Base-by-base conservation (phyloP, 805 yeast species). In the Cyberlindnera subsufficiens region DNA sequence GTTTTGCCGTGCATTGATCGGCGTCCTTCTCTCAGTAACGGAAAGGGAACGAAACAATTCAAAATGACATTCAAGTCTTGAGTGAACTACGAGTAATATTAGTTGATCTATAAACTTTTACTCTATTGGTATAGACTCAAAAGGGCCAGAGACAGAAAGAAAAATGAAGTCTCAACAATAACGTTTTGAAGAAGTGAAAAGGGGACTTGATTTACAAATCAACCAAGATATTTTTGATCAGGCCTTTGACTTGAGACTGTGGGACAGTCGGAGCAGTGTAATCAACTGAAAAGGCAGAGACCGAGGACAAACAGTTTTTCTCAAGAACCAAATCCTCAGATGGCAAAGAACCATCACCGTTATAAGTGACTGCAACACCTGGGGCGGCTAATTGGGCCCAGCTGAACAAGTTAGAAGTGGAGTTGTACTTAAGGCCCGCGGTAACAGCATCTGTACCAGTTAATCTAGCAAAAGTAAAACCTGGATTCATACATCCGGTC, bases 251-350 rank as follows among this genome's bases (percentile, higher is more conserved):
- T 42, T 49, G 34, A 25, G 44, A 35, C 33, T 44, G 46, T 42
- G 44, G 49, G 18, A 39, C 35, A 4, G 35, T 25, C 32, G 53
- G 50, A 19, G 61, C 60, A 37, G 58, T 52, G 50, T 57, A 57
- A 54, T 75, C 82, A 50, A 73, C 60, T 27, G 72, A 62, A 61
- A 74, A 75, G n/a, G 67, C 64, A 37, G 75, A 61, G 45, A 75
- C 64, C 5, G 78, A 53, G 18, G 73, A 46, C 46, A 64, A 57
- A 63, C 82, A 77, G 32, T 50, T 54, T 31, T 54, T 40, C 33
- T 31, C 39, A 20, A 67, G 41, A 33, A 65, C 64, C 7, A 17
- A 15, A 42, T 56, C 55, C 55, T 73, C 78, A 43, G 70, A 64
- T 42, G 72, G 78, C 49, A 73, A 64, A 16, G 59, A 25, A 42